phyloP scores from a whole-genome alignment of 306 rosid species.

The Castanea mollissima region DNA sequence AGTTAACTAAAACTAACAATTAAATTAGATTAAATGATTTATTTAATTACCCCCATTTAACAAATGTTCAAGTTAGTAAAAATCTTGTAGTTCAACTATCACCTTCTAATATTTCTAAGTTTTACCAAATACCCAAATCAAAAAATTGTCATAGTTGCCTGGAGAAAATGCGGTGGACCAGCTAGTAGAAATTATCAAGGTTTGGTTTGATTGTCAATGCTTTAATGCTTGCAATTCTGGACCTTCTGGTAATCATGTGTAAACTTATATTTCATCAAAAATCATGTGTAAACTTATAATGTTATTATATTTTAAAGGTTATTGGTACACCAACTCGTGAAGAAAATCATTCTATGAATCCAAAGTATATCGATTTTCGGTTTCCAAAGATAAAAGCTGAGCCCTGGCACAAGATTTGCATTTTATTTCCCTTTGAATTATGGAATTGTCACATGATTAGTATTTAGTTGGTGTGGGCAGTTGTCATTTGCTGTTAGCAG shows the following conservation, averaged over 20 bases:
- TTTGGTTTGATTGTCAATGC: conserved; percentile 19
- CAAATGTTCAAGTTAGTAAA: too few relatives aligned
- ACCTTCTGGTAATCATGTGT: not conserved
- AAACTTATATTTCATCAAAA: too few relatives aligned
- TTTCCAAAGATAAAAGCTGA: conserved; percentile 91
- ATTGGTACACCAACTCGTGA: conserved; percentile 93
- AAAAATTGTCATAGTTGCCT: conserved; percentile 44
- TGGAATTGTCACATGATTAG: not conserved
- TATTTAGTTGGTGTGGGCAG: not conserved
- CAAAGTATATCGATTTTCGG: conserved; percentile 82
- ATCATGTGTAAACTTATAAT: not conserved
- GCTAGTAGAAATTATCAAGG: conserved; percentile 95
- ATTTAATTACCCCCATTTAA: too few relatives aligned
- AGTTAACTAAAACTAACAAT: too few relatives aligned
- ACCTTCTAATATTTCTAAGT: too few relatives aligned
- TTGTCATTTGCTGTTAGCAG: conserved; percentile 1
- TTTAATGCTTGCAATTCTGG: conserved; percentile 4
- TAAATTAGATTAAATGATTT: too few relatives aligned
- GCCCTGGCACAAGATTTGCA: conserved; percentile 92
- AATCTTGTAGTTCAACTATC: too few relatives aligned
- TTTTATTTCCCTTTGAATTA: conserved; percentile 15
- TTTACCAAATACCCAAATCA: too few relatives aligned
- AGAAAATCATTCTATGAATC: conserved; percentile 98
- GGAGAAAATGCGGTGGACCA: conserved; percentile 95
- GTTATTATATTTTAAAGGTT: conserved; percentile 44